A percentile compares a stretch with the other conserved stretches of the same genome.
Conservation (phyloP, 31 red algal genomes). For the Odonthalia washingtoniensis region DNA sequence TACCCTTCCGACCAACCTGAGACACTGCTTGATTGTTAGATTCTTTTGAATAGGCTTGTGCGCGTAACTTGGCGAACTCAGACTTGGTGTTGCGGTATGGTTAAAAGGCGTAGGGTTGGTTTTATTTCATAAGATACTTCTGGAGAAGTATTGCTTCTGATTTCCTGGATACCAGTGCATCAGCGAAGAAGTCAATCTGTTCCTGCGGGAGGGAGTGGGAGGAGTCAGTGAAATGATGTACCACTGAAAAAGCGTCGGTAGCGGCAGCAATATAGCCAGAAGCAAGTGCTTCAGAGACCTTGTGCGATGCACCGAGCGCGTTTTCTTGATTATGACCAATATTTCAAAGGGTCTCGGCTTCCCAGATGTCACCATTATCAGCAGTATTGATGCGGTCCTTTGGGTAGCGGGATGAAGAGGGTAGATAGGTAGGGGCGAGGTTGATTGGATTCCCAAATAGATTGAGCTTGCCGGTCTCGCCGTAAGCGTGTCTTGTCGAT, state of each 20-base stretch:
- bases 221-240: conserved; percentile 40
- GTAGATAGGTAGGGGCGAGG: no score
- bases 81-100: conserved; percentile 4
- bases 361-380: conserved; percentile 11
- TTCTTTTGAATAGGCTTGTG: conserved; percentile 30
- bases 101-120: conserved; percentile 2
- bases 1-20: background rate
- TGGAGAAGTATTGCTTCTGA: conserved; percentile 55
- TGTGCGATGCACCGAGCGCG: conserved; percentile 22
- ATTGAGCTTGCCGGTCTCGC: no score
- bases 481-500: no score
- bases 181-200: conserved; percentile 51
- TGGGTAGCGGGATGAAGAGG: no score
- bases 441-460: no score
- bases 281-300: conserved; percentile 26
- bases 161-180: conserved; percentile 43
- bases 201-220: conserved; percentile 21
- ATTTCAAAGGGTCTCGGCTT: conserved; percentile 31
- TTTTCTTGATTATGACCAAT: conserved; percentile 17
- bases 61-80: conserved; percentile 37
- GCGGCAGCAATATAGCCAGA: background rate
- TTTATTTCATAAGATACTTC: conserved; percentile 42
- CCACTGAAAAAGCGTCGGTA: conserved; percentile 28
- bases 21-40: conserved; percentile 17
- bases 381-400: conserved; percentile 21